Conservation (phyloP, 805 yeast genomes). For the Teunomyces kruisii region DNA sequence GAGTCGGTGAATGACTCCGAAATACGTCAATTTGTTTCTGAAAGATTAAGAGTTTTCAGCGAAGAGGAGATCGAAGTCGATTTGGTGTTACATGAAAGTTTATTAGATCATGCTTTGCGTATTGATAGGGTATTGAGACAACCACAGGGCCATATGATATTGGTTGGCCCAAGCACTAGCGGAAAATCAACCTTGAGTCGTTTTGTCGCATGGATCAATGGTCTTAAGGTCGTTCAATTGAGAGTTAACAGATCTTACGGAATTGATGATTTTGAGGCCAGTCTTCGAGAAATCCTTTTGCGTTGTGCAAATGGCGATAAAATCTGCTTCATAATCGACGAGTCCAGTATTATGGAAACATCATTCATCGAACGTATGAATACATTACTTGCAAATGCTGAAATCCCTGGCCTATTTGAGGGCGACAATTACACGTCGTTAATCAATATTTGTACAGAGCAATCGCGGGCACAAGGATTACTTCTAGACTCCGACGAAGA, state of each 20-base stretch:
- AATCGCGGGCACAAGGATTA: slow-evolving; percentile 58
- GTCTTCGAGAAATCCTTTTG: slow-evolving; percentile 53
- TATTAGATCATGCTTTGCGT: slow-evolving; percentile 71
- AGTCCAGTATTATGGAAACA: slow-evolving; percentile 71
- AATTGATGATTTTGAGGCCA: slow-evolving; percentile 64
- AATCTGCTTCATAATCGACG: slow-evolving; percentile 75
- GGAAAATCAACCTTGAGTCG: slow-evolving; percentile 76
- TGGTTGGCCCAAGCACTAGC: slow-evolving; percentile 79
- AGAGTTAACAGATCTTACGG: slow-evolving; percentile 54
- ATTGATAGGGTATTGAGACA: slow-evolving; percentile 81
- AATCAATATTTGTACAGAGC: slow-evolving; percentile 54
- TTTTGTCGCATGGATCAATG: slow-evolving; percentile 93
- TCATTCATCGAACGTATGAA: slow-evolving; percentile 90
- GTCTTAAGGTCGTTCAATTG: slow-evolving; percentile 60
- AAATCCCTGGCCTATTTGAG: slow-evolving; percentile 84
- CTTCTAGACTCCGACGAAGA: slow-evolving; percentile 69
- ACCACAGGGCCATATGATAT: slow-evolving; percentile 85
- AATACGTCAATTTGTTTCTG: slow-evolving; percentile 54
- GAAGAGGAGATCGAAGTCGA: slow-evolving; percentile 73
- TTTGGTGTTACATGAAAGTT: slow-evolving; percentile 64
- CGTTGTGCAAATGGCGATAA: slow-evolving; percentile 53
- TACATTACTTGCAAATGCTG: slow-evolving; percentile 89
- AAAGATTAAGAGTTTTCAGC: slow-evolving; percentile 66
- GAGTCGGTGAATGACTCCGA: slow-evolving; percentile 50
- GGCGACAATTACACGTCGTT: slow-evolving; percentile 63